These are phyloP conservation scores for Aspergillus phoenicis DNA, from an alignment of 2,329 filamentous ascomycete species.

Conservation along the genomic window DNA sequence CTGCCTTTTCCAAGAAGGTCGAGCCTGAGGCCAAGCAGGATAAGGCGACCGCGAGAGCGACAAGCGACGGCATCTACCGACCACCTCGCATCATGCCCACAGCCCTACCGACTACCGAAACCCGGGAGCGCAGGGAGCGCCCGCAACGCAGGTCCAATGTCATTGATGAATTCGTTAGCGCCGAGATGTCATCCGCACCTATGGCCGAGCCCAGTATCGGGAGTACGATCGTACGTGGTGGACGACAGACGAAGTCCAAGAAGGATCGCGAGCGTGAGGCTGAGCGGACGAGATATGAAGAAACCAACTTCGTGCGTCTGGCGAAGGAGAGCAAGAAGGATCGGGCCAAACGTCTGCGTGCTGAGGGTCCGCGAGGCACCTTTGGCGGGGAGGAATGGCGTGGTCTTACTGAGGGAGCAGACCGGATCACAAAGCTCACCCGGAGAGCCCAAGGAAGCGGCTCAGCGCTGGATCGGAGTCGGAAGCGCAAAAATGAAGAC, in stretches of 20 bases:
- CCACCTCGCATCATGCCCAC: conserved; percentile 87
- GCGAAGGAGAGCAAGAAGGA: conserved; percentile 90
- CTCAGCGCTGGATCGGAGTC: conserved; percentile 73
- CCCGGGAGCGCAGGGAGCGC: conserved; percentile 61
- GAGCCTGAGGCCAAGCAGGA: conserved; percentile 37
- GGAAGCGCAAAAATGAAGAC: conserved; percentile 78
- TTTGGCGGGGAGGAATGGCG: conserved; percentile 96
- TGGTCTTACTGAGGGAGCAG: conserved; percentile 78
- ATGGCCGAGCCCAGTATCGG: conserved; percentile 87
- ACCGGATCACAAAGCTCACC: conserved; percentile 83
- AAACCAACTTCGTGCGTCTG: conserved; percentile 85
- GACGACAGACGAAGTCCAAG: conserved; percentile 76
- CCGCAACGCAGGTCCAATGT: conserved; percentile 74
- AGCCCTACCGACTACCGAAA: conserved; percentile 71
- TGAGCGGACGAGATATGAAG: conserved; percentile 84
- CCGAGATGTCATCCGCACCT: conserved; percentile 80
- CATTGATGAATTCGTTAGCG: conserved; percentile 86
- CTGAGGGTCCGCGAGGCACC: conserved; percentile 50
- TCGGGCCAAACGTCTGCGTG: conserved; percentile 61
- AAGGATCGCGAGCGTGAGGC: conserved; percentile 75
- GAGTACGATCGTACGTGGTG: conserved; percentile 78
- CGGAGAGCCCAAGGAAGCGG: conserved; percentile 63
- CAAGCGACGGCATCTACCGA: conserved; percentile 73
- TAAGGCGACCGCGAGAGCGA: conserved; percentile 33
- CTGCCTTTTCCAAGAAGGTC: conserved; percentile 46